Conservation (phyloP, 805 yeast species). For the Cyberlindnera galapagoensis region DNA sequence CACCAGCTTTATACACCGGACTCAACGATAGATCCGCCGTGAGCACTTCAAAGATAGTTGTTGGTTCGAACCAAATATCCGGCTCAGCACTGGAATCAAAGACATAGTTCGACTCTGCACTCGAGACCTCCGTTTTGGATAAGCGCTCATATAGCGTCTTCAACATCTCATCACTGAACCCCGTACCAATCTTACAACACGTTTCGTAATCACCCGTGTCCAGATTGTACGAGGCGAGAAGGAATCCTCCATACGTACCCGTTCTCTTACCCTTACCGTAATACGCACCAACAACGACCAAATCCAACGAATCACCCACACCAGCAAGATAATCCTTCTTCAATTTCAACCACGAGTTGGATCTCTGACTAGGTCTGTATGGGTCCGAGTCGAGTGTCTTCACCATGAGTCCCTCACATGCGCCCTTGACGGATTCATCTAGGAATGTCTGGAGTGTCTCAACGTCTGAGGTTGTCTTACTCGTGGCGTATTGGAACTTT, state of each 20-base stretch:
- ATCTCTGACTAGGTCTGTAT: constrained; percentile 92
- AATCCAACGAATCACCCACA: constrained; percentile 90
- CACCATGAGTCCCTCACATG: constrained; percentile 96
- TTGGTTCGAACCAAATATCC: constrained; percentile 93
- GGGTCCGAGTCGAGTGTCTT: constrained; percentile 79
- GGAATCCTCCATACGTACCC: constrained; percentile 90
- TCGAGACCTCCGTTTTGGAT: constrained; percentile 56
- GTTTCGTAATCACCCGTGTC: constrained; percentile 93
- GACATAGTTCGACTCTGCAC: constrained; percentile 61
- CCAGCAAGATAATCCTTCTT: constrained; percentile 95
- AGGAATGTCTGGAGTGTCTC: constrained; percentile 76
- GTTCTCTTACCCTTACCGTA: constrained; percentile 93
- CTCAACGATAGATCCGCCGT: constrained; percentile 88
- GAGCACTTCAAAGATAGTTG: constrained; percentile 74
- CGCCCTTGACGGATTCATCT: constrained; percentile 81
- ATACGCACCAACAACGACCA: constrained; percentile 92
- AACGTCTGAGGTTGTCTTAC: constrained; percentile 59
- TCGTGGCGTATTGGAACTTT: constrained; percentile 75
- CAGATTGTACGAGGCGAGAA: constrained; percentile 83
- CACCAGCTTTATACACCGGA: constrained; percentile 86
- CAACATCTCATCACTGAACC: constrained; percentile 83
- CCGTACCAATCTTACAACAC: constrained; percentile 96
- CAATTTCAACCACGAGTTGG: constrained; percentile 91
- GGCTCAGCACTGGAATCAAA: constrained; percentile 74
- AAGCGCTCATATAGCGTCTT: constrained; percentile 52